Base-by-base conservation (phyloP, 148 eudicot genomes). In the Persicaria maculosa region DNA sequence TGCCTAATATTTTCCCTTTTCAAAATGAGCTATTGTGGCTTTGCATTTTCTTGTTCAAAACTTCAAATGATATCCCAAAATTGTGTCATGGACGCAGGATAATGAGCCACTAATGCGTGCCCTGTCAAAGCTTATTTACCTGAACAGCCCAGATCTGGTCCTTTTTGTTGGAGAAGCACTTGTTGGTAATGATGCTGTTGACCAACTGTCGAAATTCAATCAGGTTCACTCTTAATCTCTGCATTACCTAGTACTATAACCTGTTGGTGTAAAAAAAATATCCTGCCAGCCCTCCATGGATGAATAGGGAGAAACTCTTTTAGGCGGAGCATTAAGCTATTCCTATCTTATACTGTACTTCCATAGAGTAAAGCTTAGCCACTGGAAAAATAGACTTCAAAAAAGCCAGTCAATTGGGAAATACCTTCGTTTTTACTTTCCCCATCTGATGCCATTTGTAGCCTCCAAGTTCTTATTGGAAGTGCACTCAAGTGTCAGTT, bases 81-180 rank as follows among this genome's bases (percentile, higher is more conserved):
- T 4, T 65, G 17, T 19, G 55, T 48, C 22, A 61, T 47, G 15
- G 5, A 9, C 81, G 55, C 93, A 95, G 97, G 99, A 92, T 77
- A 95, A 95, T 82, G 99, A 95, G 76, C 99, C 99, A 40, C 74
- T 95, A 77, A 95, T 95, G 99, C 89, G 94, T 81, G 97, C 97
- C 53, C 90, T 95, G 61, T 90, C 97, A 50, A 95, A 95, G 83
- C 93, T 95, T 46, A 84, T 95, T 9, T 62, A 92, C 77, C 91
- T 95, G 55, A 95, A 95, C 82, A 84, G 50, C 80, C 99, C 97
- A 55, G 97, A 92, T 74, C 91, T 90, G 73, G 88, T 95, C 78
- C 87, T 95, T 73, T 95, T 95, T 81, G 99, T 95, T 72, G 99
- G 99, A 20, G 99, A 95, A 86, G 96, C 97, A 50, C 91, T 95